Base-by-base conservation (phyloP, 2,329 filamentous ascomycete genomes). In the Huntiella decipiens region DNA sequence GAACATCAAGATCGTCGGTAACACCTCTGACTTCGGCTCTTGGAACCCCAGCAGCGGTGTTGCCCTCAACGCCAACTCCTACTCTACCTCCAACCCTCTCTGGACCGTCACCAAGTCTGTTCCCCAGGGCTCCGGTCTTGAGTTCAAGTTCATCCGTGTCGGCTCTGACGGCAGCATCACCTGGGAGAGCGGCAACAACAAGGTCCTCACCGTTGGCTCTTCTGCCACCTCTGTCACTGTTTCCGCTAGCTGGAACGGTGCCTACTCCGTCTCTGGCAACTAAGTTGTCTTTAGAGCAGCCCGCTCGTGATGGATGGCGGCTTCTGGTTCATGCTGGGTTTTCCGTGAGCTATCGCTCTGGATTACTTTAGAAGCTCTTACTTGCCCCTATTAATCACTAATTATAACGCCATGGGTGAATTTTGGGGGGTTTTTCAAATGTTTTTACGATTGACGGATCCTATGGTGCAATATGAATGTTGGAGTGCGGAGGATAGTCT, bases 101-200 rank as follows among this genome's bases (percentile, higher is more conserved):
- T 85, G 80, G 81, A 66, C 61, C 39, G 66, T 59, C 0, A 70
- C 68, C 0, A 56, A 83, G 22, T 62, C 60, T 1, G 58, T 85
- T 12, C 59, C 64, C 0, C 65, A 73, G 0, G 78, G 77, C 2
- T 63, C 65, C 41, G 60, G 58, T 2, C 63, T 84, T 38, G 55
- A 74, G 61, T 84, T 82, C 58, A 83, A 84, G 63, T 85, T 74
- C 56, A 70, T 84, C 53, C 70, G 72, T 43, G 67, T 78, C 37
- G 64, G 65, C 48, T 54, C 59, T 1, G 67, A 71, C 53, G 72
- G 75, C 0, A 62, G 61, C 0, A 60, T 79, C 6, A 65, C 60
- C 2, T 84, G 79, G 79, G 79, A 85, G 62, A 64, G 61, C 42
- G 78, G 79, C 43, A 66, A 68, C 0, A 69, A 74, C 55, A 66